Evolutionary conservation across 2,329 filamentous ascomycete genomes (phyloP), one percentile per base, ranked within the genome.

Genomic region (Xylariomycetidae sp.): DNA sequence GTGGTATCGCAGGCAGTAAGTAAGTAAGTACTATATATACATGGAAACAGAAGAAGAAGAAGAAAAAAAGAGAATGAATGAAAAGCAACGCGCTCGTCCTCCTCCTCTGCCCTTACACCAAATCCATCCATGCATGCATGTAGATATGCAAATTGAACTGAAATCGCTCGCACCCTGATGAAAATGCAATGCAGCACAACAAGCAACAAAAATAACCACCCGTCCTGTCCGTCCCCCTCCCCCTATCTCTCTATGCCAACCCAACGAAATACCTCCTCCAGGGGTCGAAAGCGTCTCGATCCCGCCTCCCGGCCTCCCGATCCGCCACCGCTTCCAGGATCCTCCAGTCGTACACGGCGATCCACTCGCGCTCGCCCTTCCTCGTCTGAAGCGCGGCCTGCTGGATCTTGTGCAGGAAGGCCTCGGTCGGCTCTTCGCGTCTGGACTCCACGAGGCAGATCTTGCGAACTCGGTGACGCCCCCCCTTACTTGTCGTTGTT

Each of bases 271-370:
- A 69, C 27, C 62, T 58, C 40, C 59, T 54, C 63, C 64, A 70
- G 5, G 66, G 64, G 40, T 65, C 59, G 14, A 45, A 45, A 31
- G 53, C 63, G 13, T 58, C 57, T 28, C 53, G 48, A 29, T 58
- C 58, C 13, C 44, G 44, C 17, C 44, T 47, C 4, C 59, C 50
- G 27, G 57, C 54, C 34, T 74, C 69, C 27, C 57, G 37, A 20
- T 60, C 59, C 3, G 53, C 55, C 8, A 73, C 46, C 14, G 63
- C 56, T 19, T 60, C 54, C 29, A 73, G 37, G 5, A 70, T 48
- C 4, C 64, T 57, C 67, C 69, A 73, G 42, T 73, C 67, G 33
- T 67, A 69, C 2, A 70, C 56, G 5, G 56, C 54, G 2, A 69
- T 58, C 54, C 59, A 64, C 8, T 59, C 56, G 5, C 59, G 49